These are phyloP conservation scores for carrot (Daucus carota) DNA, from an alignment of 129 eudicot species.

Conservation along the genomic window DNA sequence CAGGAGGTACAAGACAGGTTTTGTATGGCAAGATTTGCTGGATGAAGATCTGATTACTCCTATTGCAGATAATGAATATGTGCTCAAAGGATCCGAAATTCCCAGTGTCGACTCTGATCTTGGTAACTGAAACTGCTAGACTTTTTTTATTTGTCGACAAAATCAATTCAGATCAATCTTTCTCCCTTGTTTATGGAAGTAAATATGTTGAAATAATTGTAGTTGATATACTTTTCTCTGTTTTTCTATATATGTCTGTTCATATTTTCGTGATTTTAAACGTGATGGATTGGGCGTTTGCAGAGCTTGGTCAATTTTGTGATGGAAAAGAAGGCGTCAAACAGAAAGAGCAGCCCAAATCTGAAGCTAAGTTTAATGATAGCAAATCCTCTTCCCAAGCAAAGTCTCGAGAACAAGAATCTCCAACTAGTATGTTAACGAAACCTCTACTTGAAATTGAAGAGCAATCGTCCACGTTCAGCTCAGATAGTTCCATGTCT, in stretches of 20 bases:
- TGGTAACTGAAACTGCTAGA: constrained; percentile 21
- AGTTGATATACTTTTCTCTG: not conserved
- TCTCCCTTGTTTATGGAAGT: not conserved
- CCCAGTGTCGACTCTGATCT: constrained; percentile 16
- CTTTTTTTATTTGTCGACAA: not conserved
- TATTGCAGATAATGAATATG: constrained; percentile 69
- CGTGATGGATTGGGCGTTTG: not conserved
- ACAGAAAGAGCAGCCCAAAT: constrained; percentile 16
- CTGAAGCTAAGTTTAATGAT: constrained; percentile 17
- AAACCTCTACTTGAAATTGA: constrained; percentile 42
- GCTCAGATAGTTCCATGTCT: constrained; percentile 40
- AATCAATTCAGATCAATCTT: not conserved
- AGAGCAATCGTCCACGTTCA: constrained; percentile 36
- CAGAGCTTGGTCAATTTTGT: constrained; percentile 14
- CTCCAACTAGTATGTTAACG: constrained; percentile 25
- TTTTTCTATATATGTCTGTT: not conserved
- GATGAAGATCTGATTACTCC: constrained; percentile 87
- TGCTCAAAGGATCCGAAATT: constrained; percentile 82
- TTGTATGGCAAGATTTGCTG: constrained; percentile 78
- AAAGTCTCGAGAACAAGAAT: constrained; percentile 16
- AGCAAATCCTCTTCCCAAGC: constrained; percentile 20
- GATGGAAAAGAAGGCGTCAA: constrained; percentile 17
- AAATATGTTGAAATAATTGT: not conserved
- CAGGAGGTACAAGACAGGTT: constrained; percentile 68
- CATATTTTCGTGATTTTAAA: not conserved